These are phyloP conservation scores for Trametes punicea DNA, from an alignment of 768 basidiomycete genomes.

Conservation along the genomic window DNA sequence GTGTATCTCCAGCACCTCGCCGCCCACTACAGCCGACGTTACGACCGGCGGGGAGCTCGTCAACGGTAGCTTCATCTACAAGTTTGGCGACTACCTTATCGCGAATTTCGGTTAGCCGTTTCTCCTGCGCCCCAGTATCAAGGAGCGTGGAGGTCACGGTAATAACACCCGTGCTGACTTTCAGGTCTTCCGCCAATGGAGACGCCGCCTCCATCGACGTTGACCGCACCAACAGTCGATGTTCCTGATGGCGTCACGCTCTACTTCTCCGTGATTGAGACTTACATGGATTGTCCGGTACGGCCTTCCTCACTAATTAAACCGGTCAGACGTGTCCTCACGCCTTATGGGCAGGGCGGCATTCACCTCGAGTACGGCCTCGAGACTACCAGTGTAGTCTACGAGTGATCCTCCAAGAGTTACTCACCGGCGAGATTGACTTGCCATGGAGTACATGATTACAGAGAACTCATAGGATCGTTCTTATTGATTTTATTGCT, in stretches of 20 bases:
- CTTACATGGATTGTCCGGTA: slow-evolving; percentile 21
- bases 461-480: too few species aligned
- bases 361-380: slow-evolving; percentile 18
- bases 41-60: slow-evolving; percentile 13
- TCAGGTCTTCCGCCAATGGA: slow-evolving; percentile 19
- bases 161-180: not conserved
- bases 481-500: too few species aligned
- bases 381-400: slow-evolving; percentile 14
- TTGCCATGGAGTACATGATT: not conserved
- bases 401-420: not conserved
- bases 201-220: slow-evolving; percentile 17
- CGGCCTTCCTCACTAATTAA: not conserved
- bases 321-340: not conserved
- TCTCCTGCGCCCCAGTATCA: too few species aligned
- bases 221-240: slow-evolving; percentile 10
- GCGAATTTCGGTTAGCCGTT: slow-evolving; percentile 20
- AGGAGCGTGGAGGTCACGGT: too few species aligned
- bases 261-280: slow-evolving; percentile 21
- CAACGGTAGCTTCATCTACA: slow-evolving; percentile 16
- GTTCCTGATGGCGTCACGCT: slow-evolving; percentile 10
- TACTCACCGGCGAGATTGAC: too few species aligned
- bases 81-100: slow-evolving; percentile 21
- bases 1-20: slow-evolving; percentile 15
- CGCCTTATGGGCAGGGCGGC: slow-evolving; percentile 7
- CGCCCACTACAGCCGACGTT: slow-evolving; percentile 13